These are phyloP conservation scores for Trichophyton schoenleinii DNA, from an alignment of 2,329 filamentous ascomycete species.

Conservation along the genomic window DNA sequence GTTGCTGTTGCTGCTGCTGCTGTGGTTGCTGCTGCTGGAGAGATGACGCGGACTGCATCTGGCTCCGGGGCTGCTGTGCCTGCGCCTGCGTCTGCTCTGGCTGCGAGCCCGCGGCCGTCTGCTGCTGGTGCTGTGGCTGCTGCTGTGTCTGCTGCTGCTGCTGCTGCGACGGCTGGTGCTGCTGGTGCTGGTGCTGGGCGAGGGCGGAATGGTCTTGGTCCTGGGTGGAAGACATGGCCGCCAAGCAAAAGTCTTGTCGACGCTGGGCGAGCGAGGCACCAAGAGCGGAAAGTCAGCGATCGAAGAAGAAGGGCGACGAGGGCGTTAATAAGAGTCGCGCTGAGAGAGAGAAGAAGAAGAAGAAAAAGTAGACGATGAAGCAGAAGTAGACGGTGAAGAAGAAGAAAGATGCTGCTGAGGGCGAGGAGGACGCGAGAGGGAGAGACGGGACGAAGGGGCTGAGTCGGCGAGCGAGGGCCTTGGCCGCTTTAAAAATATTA, in stretches of 20 bases:
- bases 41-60: slow-evolving; percentile 8
- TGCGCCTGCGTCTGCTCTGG: slow-evolving; percentile 5
- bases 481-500: not conserved
- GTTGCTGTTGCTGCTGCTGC: slow-evolving; percentile 7
- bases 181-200: slow-evolving; percentile 9
- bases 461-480: not conserved
- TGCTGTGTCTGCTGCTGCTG: slow-evolving; percentile 8
- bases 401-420: not conserved
- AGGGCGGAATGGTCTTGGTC: slow-evolving; percentile 22
- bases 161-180: slow-evolving; percentile 4
- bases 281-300: not conserved
- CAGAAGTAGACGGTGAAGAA: not conserved
- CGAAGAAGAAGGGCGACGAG: not conserved
- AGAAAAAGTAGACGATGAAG: not conserved
- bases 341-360: not conserved
- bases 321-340: not conserved
- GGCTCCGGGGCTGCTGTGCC: not conserved
- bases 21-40: slow-evolving; percentile 13
- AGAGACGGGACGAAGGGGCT: not conserved
- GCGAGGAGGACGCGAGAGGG: not conserved
- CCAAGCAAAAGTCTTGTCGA: slow-evolving; percentile 15
- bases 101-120: slow-evolving; percentile 1
- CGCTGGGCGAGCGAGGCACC: not conserved
- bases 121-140: not conserved
- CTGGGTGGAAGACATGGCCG: slow-evolving; percentile 29